Percentiles rank a stretch among this genome's conserved stretches.
phyloP scores from a whole-genome alignment of 257 asterid genomes.

The Fraxinus anomala region DNA sequence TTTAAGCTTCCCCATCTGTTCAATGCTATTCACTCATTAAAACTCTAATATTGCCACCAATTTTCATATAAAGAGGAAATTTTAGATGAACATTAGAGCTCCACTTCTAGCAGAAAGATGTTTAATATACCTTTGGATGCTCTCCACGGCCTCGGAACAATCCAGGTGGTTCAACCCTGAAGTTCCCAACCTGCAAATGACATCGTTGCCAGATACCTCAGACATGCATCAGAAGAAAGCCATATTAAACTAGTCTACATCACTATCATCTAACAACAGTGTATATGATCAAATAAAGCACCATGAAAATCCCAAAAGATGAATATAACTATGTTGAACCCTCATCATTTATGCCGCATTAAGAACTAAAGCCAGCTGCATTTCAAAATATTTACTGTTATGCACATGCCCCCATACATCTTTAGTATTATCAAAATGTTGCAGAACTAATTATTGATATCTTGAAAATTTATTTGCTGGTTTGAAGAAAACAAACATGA shows the following conservation, averaged over 20 bases:
- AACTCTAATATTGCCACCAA: slow-evolving; percentile 17
- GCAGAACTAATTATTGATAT: not conserved
- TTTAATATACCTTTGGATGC: slow-evolving; percentile 80
- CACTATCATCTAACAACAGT: not conserved
- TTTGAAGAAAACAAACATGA: not conserved
- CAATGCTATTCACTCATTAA: slow-evolving; percentile 25
- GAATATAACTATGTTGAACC: not conserved
- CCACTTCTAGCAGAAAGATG: slow-evolving; percentile 8
- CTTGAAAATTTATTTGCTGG: not conserved
- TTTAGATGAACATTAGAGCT: not conserved
- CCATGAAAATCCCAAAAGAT: slow-evolving; percentile 7
- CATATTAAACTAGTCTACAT: slow-evolving; percentile 15
- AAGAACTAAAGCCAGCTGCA: not conserved
- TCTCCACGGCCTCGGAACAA: slow-evolving; percentile 98
- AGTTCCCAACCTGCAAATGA: slow-evolving; percentile 86
- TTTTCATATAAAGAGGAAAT: not conserved
- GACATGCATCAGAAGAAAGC: slow-evolving; percentile 18
- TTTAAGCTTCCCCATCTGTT: slow-evolving; percentile 93
- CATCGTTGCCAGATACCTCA: slow-evolving; percentile 27
- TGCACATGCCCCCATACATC: not conserved
- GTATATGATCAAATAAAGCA: slow-evolving; percentile 1
- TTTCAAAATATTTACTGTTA: not conserved
- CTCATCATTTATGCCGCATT: not conserved
- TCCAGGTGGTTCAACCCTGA: slow-evolving; percentile 99
- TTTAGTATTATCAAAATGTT: not conserved